phyloP scores from a whole-genome alignment of 176 grass and related monocot genomes.

The Avena eriantha region DNA sequence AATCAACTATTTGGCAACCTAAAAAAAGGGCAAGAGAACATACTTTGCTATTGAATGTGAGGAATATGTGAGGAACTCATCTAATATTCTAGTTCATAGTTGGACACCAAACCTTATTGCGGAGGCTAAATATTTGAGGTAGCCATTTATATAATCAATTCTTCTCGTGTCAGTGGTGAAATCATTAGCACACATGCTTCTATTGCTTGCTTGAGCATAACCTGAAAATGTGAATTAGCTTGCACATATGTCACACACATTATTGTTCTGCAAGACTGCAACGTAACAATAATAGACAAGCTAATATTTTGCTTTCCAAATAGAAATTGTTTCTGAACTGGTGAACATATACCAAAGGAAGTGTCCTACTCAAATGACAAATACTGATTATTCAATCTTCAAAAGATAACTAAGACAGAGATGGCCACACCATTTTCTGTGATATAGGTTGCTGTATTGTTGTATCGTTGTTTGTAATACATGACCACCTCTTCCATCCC shows the following conservation, averaged over 20 bases:
- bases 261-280: not conserved
- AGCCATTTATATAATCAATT: slow-evolving; percentile 43
- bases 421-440: slow-evolving; percentile 72
- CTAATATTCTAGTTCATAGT: not conserved
- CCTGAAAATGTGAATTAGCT: slow-evolving; percentile 47
- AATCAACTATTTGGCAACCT: not conserved
- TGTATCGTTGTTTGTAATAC: slow-evolving; percentile 77
- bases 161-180: slow-evolving; percentile 50
- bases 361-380: not conserved
- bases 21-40: not conserved
- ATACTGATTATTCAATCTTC: not conserved
- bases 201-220: slow-evolving; percentile 54
- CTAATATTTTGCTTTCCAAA: not conserved
- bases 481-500: slow-evolving; percentile 69
- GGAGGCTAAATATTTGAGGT: too few species aligned
- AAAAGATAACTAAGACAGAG: not conserved
- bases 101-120: too few species aligned
- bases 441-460: slow-evolving; percentile 67
- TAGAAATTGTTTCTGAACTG: not conserved
- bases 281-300: not conserved
- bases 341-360: not conserved
- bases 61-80: not conserved
- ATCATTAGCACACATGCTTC: slow-evolving; percentile 42
- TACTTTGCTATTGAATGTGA: not conserved
- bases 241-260: not conserved